Percentiles rank a stretch among this genome's conserved stretches.
Evolutionary conservation across 148 eudicot genomes (phyloP).

Genomic region (Bassia scoparia): DNA sequence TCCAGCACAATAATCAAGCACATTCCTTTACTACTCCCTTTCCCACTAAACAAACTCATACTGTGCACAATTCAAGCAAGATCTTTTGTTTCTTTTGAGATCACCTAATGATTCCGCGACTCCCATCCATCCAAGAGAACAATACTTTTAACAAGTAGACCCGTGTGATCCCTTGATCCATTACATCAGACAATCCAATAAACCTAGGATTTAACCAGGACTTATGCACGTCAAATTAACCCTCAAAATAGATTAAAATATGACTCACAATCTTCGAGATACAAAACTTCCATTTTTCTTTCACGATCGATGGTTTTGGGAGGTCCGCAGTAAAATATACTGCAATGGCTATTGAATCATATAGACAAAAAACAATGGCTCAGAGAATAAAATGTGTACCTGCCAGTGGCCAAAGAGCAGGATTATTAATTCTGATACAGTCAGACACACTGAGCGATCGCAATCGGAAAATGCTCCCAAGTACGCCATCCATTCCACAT

Average conservation of each 20-base stretch:
- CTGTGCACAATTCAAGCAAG: not conserved
- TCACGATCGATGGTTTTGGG: no score
- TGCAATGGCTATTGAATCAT: not conserved
- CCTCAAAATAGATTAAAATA: not conserved
- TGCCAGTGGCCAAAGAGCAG: conserved; percentile 75
- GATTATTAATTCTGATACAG: conserved; percentile 60
- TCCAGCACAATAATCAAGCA: not conserved
- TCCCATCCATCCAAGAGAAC: no score
- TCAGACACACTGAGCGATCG: conserved; percentile 58
- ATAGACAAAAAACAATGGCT: not conserved
- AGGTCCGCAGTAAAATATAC: no score
- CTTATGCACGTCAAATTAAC: not conserved
- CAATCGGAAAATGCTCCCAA: conserved; percentile 67
- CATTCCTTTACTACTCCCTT: not conserved
- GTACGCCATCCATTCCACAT: conserved; percentile 94
- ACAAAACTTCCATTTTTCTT: not conserved
- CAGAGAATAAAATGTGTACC: conserved; percentile 31
- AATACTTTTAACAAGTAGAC: not conserved
- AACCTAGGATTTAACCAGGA: not conserved
- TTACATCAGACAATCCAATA: not conserved
- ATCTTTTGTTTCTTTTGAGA: no score
- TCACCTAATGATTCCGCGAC: no score
- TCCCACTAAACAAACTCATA: not conserved
- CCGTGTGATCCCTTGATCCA: not conserved
- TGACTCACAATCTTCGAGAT: not conserved